Evolutionary conservation across 2,329 filamentous ascomycete genomes (phyloP).

Genomic region (Balansia obtecta): DNA sequence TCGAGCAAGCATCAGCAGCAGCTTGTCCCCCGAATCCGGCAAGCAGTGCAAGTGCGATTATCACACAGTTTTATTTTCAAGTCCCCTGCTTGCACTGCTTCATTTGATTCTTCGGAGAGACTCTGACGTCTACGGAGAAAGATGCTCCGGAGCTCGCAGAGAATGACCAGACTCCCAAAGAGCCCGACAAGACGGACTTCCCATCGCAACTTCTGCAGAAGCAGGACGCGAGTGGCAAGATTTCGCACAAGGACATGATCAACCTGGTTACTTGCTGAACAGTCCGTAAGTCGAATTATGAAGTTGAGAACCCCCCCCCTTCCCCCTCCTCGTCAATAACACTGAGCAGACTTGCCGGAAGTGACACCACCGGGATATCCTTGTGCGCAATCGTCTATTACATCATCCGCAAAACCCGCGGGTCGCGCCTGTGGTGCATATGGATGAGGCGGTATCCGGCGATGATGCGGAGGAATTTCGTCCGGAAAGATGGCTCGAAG

Average conservation of each 20-base stretch:
- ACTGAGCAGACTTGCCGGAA: conserved; percentile 36
- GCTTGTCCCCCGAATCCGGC: too few species aligned
- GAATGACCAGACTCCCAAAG: not conserved
- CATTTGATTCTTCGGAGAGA: too few species aligned
- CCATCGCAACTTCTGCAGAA: not conserved
- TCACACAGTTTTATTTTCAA: too few species aligned
- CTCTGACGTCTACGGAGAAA: too few species aligned
- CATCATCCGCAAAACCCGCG: conserved; percentile 42
- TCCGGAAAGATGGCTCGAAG: conserved; percentile 39
- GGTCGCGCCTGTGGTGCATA: conserved; percentile 33
- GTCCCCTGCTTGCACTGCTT: too few species aligned
- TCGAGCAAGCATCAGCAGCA: too few species aligned
- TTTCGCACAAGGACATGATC: conserved; percentile 8
- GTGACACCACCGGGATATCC: conserved; percentile 54
- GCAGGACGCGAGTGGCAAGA: conserved; percentile 3
- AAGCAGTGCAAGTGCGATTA: too few species aligned
- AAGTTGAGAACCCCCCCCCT: not conserved
- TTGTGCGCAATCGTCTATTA: conserved; percentile 50
- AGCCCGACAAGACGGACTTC: not conserved
- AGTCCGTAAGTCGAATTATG: conserved; percentile 6
- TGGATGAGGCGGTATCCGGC: conserved; percentile 42
- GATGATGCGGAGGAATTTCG: conserved; percentile 40
- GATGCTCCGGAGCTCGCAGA: not conserved
- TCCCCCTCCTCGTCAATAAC: not conserved
- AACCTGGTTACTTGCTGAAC: conserved; percentile 9